phyloP scores from a whole-genome alignment of 2,329 filamentous ascomycete species.

The Fusarium equiseti region DNA sequence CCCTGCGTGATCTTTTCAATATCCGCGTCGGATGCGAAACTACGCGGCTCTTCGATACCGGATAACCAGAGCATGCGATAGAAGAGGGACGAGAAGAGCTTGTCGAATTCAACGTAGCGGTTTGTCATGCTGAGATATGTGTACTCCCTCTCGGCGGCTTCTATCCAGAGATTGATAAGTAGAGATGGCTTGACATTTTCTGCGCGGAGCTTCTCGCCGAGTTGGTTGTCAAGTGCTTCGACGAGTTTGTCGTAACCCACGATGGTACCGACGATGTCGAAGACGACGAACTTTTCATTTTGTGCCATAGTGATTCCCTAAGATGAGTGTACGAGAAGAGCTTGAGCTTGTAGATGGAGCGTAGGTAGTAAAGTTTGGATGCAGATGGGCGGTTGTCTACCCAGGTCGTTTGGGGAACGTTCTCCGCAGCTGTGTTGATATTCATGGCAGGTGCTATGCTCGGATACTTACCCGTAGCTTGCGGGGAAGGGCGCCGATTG shows the following conservation, averaged over 20 bases:
- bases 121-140: slow-evolving; percentile 61
- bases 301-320: background rate
- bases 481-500: background rate
- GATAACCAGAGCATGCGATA: slow-evolving; percentile 61
- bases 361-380: background rate
- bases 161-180: slow-evolving; percentile 62
- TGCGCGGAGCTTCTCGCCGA: slow-evolving; percentile 56
- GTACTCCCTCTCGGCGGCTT: slow-evolving; percentile 61
- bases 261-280: slow-evolving; percentile 38
- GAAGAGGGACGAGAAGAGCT: slow-evolving; percentile 59
- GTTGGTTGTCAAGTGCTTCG: slow-evolving; percentile 54
- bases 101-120: slow-evolving; percentile 57
- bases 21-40: slow-evolving; percentile 58
- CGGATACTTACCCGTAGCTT: background rate
- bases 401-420: background rate
- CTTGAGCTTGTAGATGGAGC: background rate
- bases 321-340: fast-evolving
- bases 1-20: slow-evolving; percentile 52
- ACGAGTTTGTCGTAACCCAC: slow-evolving; percentile 36
- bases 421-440: background rate
- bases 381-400: background rate
- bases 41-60: slow-evolving; percentile 57
- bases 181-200: slow-evolving; percentile 56
- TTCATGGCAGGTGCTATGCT: background rate
- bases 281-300: slow-evolving; percentile 17